Evolutionary conservation across 352 stramenopile species (phyloP), one percentile per base, ranked within the genome.

Genomic region (Globisporangium nagaii): DNA sequence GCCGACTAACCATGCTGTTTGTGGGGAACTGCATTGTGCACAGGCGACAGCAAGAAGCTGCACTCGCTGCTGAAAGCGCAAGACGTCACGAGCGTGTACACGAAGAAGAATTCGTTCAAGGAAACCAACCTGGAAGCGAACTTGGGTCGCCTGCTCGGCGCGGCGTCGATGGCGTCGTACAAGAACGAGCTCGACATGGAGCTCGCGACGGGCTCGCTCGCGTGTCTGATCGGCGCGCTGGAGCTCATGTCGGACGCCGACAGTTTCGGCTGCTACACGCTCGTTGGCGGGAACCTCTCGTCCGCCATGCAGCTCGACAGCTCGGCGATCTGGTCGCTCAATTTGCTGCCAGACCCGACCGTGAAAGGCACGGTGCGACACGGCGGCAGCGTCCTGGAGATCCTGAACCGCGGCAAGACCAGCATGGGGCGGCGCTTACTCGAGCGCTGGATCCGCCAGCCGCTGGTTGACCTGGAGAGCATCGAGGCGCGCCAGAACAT

Each of bases 391-490:
- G 70, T 99, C 0, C 83, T 93, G 59, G 93, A 96, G 46, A 87
- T 99, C 28, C 73, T 99, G 19, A 98, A 98, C 69, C 79, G 93
- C 39, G 96, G 90, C 54, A 94, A 97, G 61, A 99, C 96, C 4
- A 67, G 75, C 15, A 98, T 98, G 90, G 96, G 96, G 0, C 79
- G 80, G 51, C 75, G 89, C 0, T 65, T 98, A 22, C 75, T 99
- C 24, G 87, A 98, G 68, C 77, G 93, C n/a, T 99, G 97, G 97
- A 89, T 99, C 46, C 79, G 95, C 42, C 96, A 99, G 71, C 97
- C 97, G 20, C 77, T 99, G 20, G 63, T 98, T 0, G 74, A 98
- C 56, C 63, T 95, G 1, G 58, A 69, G 9, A 60, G 77, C 17
- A 98, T 99, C 58, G 55, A 79, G 20, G 65, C 65, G 25, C 84